Percentiles rank a stretch among this genome's conserved stretches.
Evolutionary conservation across 306 rosid genomes (phyloP).

Genomic region (Sicyos edulis): DNA sequence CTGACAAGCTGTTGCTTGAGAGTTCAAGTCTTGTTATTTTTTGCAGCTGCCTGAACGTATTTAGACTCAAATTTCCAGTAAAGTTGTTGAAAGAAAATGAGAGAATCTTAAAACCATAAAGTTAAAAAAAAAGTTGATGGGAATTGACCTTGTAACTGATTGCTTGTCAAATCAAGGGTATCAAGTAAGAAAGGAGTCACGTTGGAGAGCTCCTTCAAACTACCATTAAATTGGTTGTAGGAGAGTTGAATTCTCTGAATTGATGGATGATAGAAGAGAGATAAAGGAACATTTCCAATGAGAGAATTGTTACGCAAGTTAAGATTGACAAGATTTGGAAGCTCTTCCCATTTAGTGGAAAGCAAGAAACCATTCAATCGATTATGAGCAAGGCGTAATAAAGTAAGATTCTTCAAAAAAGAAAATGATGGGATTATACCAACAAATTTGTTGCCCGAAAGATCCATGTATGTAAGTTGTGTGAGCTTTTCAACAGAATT

Average conservation of each 20-base stretch:
- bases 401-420: slow-evolving; percentile 17
- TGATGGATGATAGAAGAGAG: slow-evolving; percentile 25
- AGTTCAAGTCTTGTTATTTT: slow-evolving; percentile 36
- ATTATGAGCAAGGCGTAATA: slow-evolving; percentile 25
- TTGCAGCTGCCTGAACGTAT: slow-evolving; percentile 2
- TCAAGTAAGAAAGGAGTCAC: slow-evolving; percentile 17
- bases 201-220: not conserved
- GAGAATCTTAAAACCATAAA: slow-evolving; percentile 21
- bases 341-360: slow-evolving; percentile 28
- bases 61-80: slow-evolving; percentile 25
- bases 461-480: slow-evolving; percentile 23
- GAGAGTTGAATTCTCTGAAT: slow-evolving; percentile 22
- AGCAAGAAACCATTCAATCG: slow-evolving; percentile 20
- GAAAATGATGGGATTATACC: slow-evolving; percentile 30
- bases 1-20: slow-evolving; percentile 30
- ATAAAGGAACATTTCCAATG: slow-evolving; percentile 21
- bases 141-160: slow-evolving; percentile 41
- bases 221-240: slow-evolving; percentile 23
- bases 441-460: slow-evolving; percentile 3
- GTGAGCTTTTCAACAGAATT: slow-evolving; percentile 14
- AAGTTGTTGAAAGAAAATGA: slow-evolving; percentile 39
- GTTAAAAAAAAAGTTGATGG: slow-evolving; percentile 23
- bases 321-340: slow-evolving; percentile 17
- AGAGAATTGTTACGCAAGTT: slow-evolving; percentile 26
- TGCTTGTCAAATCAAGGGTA: slow-evolving; percentile 46